Evolutionary conservation across 2,329 filamentous ascomycete species (phyloP).

Genomic region (Aspergillus clavatus): DNA sequence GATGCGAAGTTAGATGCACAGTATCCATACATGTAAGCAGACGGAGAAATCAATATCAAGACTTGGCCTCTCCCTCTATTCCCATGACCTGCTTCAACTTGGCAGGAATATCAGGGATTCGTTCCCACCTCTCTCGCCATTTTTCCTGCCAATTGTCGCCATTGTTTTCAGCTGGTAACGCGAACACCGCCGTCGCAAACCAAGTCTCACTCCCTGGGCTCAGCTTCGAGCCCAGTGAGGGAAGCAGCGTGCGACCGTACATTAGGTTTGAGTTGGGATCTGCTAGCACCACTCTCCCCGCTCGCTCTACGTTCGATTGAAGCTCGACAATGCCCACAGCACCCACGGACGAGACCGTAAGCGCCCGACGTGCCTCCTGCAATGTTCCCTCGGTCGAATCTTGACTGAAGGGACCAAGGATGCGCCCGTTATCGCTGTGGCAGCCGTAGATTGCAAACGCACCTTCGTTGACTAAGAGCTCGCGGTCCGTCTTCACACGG

Average conservation of each 20-base stretch:
- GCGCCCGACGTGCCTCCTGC: conserved; percentile 30
- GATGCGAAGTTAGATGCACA: too few species aligned
- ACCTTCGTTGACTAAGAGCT: conserved; percentile 68
- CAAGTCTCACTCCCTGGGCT: conserved; percentile 54
- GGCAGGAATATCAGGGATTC: conserved; percentile 52
- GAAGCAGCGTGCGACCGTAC: conserved; percentile 66
- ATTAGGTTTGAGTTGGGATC: conserved; percentile 76
- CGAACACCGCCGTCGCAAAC: conserved; percentile 69
- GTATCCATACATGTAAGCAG: too few species aligned
- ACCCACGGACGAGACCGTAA: conserved; percentile 47
- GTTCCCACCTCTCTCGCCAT: conserved; percentile 60
- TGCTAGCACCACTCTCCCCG: conserved; percentile 64
- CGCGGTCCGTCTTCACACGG: conserved; percentile 42
- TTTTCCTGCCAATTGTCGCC: conserved; percentile 24
- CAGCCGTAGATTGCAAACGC: conserved; percentile 65
- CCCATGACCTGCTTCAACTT: conserved; percentile 57
- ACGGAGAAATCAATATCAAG: not conserved
- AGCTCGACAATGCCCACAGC: conserved; percentile 50
- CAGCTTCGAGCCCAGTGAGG: conserved; percentile 61
- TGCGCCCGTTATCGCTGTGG: conserved; percentile 54
- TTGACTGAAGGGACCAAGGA: conserved; percentile 42
- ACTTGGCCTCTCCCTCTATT: conserved; percentile 1
- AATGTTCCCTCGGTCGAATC: conserved; percentile 41
- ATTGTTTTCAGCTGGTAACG: conserved; percentile 53
- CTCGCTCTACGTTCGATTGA: conserved; percentile 36